Conservation (phyloP, 305 asterid species). For the Ajuga reptans region DNA sequence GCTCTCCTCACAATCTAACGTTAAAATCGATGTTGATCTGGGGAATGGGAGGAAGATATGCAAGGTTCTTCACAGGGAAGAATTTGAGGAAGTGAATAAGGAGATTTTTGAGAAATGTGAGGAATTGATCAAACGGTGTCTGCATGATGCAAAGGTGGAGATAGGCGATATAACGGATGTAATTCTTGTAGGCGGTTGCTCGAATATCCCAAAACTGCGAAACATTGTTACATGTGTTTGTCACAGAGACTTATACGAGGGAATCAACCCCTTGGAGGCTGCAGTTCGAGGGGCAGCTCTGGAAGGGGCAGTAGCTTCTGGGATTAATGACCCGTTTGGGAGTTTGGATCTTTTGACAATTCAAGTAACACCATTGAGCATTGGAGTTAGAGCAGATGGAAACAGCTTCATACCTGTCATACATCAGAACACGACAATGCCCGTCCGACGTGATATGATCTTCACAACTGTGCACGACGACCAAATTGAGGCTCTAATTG, state of each 20-base stretch:
- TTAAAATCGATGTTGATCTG: constrained; percentile 47
- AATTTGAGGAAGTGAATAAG: constrained; percentile 63
- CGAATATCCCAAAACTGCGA: constrained; percentile 55
- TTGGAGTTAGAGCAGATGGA: constrained; percentile 66
- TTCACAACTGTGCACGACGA: constrained; percentile 69
- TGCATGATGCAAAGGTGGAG: constrained; percentile 56
- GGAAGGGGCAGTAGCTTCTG: constrained; percentile 84
- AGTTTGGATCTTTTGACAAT: constrained; percentile 71
- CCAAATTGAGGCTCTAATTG: constrained; percentile 60
- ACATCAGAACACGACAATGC: constrained; percentile 54
- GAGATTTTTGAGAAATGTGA: constrained; percentile 54
- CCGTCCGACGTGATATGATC: constrained; percentile 51
- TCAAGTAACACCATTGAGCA: constrained; percentile 66
- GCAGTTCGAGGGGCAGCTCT: constrained; percentile 90
- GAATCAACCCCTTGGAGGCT: constrained; percentile 68
- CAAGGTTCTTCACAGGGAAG: constrained; percentile 45
- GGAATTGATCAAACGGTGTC: constrained; percentile 41
- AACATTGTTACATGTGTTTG: constrained; percentile 32
- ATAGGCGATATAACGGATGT: constrained; percentile 51
- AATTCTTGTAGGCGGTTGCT: constrained; percentile 82
- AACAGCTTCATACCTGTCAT: constrained; percentile 51
- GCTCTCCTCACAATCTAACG: constrained; percentile 47
- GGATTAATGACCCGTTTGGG: constrained; percentile 72
- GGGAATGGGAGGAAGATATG: constrained; percentile 48
- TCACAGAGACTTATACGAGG: constrained; percentile 37